phyloP scores from a whole-genome alignment of 176 grass and related monocot species.

The Bolboschoenus planiculmis region DNA sequence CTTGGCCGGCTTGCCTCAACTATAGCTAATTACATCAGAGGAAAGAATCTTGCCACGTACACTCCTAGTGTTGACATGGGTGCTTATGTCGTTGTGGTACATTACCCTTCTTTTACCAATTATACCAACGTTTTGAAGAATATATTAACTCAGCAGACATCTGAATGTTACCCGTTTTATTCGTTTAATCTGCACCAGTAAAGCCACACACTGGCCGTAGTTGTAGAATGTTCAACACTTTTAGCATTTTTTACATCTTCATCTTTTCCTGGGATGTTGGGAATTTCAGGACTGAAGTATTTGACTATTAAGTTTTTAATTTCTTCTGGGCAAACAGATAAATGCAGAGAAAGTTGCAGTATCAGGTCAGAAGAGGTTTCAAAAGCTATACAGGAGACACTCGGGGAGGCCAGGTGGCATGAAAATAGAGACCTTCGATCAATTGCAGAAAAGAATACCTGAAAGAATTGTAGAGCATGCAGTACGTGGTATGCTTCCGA shows the following conservation, averaged over 20 bases:
- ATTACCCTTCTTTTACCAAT: constrained; percentile 9
- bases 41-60: constrained; percentile 90
- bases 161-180: neutral
- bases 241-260: neutral
- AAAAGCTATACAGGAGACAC: constrained; percentile 95
- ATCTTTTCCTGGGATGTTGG: neutral
- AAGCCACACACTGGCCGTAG: neutral
- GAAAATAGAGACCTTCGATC: constrained; percentile 93
- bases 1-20: constrained; percentile 87
- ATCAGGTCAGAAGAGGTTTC: constrained; percentile 82
- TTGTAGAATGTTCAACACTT: neutral
- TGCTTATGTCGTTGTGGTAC: constrained; percentile 97
- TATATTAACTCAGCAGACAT: neutral
- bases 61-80: constrained; percentile 99
- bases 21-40: constrained; percentile 94
- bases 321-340: constrained; percentile 41
- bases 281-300: neutral
- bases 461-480: constrained; percentile 97
- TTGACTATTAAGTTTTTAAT: neutral
- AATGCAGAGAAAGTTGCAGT: constrained; percentile 98
- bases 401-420: constrained; percentile 94
- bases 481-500: constrained; percentile 96
- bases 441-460: constrained; percentile 94
- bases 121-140: neutral
- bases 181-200: neutral